Evolutionary conservation across 176 grass and related monocot genomes (phyloP).

Genomic region (Juncus effusus): DNA sequence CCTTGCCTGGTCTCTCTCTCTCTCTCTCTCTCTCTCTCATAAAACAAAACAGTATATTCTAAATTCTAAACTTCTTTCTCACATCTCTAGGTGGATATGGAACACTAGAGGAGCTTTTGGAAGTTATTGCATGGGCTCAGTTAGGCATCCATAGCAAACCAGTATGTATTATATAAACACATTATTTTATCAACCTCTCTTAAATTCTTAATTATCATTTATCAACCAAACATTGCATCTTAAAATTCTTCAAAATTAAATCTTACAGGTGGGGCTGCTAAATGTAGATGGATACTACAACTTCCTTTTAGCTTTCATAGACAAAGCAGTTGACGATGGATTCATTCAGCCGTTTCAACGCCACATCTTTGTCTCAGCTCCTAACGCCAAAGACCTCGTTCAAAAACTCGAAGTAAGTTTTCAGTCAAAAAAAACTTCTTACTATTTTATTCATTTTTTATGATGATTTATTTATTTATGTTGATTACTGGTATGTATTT

Average conservation of each 20-base stretch:
- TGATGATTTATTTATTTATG: neutral
- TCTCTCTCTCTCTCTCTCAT: neutral
- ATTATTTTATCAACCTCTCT: neutral
- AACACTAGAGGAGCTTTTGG: conserved; percentile 87
- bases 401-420: conserved; percentile 74
- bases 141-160: conserved; percentile 96
- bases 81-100: conserved; percentile 68
- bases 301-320: conserved; percentile 83
- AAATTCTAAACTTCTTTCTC: neutral
- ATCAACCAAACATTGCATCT: neutral
- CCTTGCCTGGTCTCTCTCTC: conserved; percentile 46
- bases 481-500: neutral
- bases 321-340: conserved; percentile 95
- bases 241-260: neutral
- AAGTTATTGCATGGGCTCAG: conserved; percentile 95
- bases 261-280: conserved; percentile 68
- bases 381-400: conserved; percentile 61
- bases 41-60: neutral
- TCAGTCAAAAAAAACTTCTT: too few relatives aligned
- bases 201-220: neutral
- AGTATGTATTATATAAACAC: conserved; percentile 20
- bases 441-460: neutral
- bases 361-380: conserved; percentile 76
- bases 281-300: conserved; percentile 99
- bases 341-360: conserved; percentile 81